Conservation (phyloP, 208 protist species). For the Herpetomonas muscarum region DNA sequence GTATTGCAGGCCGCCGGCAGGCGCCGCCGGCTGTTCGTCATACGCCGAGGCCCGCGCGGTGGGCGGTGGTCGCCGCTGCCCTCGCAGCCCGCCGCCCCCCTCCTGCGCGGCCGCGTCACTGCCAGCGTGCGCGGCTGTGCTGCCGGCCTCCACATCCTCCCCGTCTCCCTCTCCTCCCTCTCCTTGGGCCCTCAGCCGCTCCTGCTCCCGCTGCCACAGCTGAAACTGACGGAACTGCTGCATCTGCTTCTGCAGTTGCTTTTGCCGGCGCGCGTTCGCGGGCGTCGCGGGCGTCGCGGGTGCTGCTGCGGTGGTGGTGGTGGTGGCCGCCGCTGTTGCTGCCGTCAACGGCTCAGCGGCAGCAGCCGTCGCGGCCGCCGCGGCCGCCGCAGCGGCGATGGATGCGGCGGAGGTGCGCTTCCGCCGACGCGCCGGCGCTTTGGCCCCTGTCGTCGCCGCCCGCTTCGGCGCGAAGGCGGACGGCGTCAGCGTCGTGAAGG, state of each 20-base stretch:
- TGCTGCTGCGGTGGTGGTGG: background rate
- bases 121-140: background rate
- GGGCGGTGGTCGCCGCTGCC: background rate
- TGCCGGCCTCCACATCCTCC: background rate
- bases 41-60: background rate
- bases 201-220: background rate
- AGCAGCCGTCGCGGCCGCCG: background rate
- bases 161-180: background rate
- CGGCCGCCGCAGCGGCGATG: background rate
- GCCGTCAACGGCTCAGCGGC: background rate
- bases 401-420: background rate
- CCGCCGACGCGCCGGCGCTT: background rate
- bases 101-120: background rate
- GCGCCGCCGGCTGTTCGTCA: background rate
- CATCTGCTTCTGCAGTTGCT: constrained; percentile 1
- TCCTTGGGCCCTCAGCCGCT: background rate
- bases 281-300: background rate
- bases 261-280: background rate
- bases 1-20: background rate
- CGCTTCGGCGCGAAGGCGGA: no score
- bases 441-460: background rate
- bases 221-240: background rate
- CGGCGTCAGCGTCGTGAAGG: no score
- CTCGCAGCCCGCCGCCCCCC: no score
- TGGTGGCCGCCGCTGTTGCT: background rate